Evolutionary conservation across 1,139 yeast species (phyloP).

Genomic region (Taiozyma sp.): DNA sequence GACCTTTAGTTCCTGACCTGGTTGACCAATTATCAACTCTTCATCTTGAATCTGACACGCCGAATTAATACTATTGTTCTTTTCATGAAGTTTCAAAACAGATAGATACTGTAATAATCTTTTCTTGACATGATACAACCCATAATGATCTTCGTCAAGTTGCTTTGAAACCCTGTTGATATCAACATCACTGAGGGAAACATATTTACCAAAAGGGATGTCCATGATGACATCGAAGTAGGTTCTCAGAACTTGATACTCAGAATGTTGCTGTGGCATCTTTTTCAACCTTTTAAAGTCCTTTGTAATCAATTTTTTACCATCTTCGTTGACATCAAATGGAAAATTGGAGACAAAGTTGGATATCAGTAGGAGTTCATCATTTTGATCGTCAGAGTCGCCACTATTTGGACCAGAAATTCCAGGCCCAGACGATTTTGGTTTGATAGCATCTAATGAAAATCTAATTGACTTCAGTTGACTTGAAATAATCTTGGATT

Average conservation of each 20-base stretch:
- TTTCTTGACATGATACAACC: constrained; percentile 75
- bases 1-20: constrained; percentile 1
- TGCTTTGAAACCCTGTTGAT: constrained; percentile 50
- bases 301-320: constrained; percentile 48
- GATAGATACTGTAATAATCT: constrained; percentile 80
- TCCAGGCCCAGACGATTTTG: constrained; percentile 5
- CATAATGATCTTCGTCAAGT: constrained; percentile 80
- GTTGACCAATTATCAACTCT: constrained; percentile 5
- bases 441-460: constrained; percentile 49
- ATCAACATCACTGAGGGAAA: constrained; percentile 32
- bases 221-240: constrained; percentile 65
- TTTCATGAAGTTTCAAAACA: constrained; percentile 57
- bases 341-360: constrained; percentile 41
- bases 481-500: constrained; percentile 53
- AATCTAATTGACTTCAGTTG: constrained; percentile 55
- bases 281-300: constrained; percentile 55
- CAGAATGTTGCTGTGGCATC: constrained; percentile 57
- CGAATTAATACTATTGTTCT: not conserved
- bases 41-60: constrained; percentile 1
- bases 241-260: constrained; percentile 60
- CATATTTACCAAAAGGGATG: constrained; percentile 52
- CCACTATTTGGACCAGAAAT: not conserved
- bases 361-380: constrained; percentile 41
- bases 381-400: constrained; percentile 38
- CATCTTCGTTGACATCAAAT: constrained; percentile 39